Evolutionary conservation across 2,329 filamentous ascomycete genomes (phyloP), one percentile per base, ranked within the genome.

Genomic region (Cercospora janseana): DNA sequence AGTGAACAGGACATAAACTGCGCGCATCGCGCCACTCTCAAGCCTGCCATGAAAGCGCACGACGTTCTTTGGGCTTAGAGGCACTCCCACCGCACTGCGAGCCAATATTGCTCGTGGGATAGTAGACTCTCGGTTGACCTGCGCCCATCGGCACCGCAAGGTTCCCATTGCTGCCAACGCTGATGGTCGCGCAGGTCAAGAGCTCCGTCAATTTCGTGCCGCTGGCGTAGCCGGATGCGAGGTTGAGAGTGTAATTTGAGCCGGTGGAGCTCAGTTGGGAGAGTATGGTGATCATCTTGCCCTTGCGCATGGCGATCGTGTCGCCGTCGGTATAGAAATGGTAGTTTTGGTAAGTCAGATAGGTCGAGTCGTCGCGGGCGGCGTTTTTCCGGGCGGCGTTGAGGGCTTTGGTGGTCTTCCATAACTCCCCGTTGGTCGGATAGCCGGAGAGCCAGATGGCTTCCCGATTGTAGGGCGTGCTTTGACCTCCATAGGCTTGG

Each of bases 331-430:
- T 68, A 58, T 72, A 72, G 45, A 72, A 57, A 2, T 70, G 59
- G 34, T 62, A 63, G 28, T 69, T 70, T 52, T 68, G 66, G 57
- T 70, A 73, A 4, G 63, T 64, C 4, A 74, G 57, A 55, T 75
- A 78, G 7, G 55, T 53, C 15, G 56, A 51, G 35, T 70, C 68
- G 7, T 70, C 63, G 45, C 61, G 58, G 40, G 75, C 72, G 13
- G 72, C 71, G 38, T 71, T 65, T 63, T 65, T 71, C 26, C 80
- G 78, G 35, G 81, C 69, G 41, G 70, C 67, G 61, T 82, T 83
- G 18, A 80, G 62, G 4, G 60, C 68, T 3, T 62, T 57, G 13
- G 80, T 57, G 16, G 50, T 37, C 27, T 45, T 28, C 63, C 67
- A 13, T 3, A 50, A 41, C 29, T 45, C 34, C 3, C 42, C 44